Evolutionary conservation across 1,284 basidiomycete species (phyloP).

Genomic region (Ustilago trichophora): DNA sequence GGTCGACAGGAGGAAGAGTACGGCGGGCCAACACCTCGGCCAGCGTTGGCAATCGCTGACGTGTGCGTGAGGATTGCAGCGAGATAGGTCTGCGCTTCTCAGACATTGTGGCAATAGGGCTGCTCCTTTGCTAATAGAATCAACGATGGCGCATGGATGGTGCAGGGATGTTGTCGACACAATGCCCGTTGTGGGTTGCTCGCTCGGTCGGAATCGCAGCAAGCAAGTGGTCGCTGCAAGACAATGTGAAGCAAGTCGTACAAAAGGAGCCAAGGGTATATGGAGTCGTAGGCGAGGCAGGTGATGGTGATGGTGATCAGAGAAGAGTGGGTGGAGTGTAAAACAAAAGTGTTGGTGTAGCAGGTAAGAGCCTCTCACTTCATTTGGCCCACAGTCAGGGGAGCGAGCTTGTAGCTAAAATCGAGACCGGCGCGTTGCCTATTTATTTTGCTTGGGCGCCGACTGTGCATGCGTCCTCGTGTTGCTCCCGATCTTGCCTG

Average conservation of each 20-base stretch:
- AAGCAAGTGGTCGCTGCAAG: too few species aligned
- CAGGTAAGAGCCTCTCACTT: too few species aligned
- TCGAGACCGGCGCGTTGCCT: neutral
- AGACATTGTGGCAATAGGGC: constrained; percentile 15
- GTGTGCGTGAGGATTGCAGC: constrained; percentile 48
- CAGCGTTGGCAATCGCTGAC: constrained; percentile 66
- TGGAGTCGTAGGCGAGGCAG: too few species aligned
- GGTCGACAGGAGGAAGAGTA: constrained; percentile 91
- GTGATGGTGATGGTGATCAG: neutral
- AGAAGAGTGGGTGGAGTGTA: constrained; percentile 1
- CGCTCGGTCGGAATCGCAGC: too few species aligned
- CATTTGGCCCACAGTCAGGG: neutral
- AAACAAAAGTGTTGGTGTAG: too few species aligned
- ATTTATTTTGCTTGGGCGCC: too few species aligned
- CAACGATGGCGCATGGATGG: too few species aligned
- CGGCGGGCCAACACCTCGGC: constrained; percentile 65
- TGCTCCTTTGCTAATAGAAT: neutral
- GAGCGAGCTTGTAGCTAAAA: constrained; percentile 1
- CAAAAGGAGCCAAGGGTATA: too few species aligned
- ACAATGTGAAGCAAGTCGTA: too few species aligned
- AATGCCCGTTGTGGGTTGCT: too few species aligned
- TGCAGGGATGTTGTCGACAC: too few species aligned
- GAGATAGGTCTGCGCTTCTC: constrained; percentile 41
- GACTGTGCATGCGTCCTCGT: too few species aligned
- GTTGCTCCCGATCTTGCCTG: neutral